phyloP scores from a whole-genome alignment of 2,329 filamentous ascomycete genomes.

The Emergomyces orientalis region DNA sequence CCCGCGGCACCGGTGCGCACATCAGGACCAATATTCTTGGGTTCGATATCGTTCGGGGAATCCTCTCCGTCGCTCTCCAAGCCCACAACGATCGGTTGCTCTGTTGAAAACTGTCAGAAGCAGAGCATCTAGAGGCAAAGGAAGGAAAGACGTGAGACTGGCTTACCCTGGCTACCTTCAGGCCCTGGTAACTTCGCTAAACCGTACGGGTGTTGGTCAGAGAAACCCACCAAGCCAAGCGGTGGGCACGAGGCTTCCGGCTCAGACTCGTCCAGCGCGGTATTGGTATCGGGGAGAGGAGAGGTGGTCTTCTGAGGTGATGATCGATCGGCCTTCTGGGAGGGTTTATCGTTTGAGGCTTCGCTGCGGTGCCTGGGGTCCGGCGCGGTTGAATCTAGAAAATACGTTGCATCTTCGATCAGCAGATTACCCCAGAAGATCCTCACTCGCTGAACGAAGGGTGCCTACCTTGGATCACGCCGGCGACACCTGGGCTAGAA shows the following conservation, averaged over 20 bases:
- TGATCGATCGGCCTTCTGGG: constrained; percentile 2
- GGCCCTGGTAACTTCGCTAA: constrained; percentile 1
- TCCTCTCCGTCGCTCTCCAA: constrained; percentile 2
- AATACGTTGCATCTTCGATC: constrained; percentile 4
- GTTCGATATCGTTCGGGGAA: neutral
- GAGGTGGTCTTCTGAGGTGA: constrained; percentile 4
- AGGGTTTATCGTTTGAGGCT: constrained; percentile 3
- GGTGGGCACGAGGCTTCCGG: neutral
- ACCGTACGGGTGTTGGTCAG: neutral
- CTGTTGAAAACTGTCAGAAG: constrained; percentile 2
- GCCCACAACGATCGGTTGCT: constrained; percentile 3
- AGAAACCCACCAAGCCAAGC: neutral
- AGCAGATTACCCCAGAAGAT: neutral
- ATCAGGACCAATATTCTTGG: neutral
- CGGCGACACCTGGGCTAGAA: neutral
- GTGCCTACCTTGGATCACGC: neutral
- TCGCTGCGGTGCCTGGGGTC: neutral
- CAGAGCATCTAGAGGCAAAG: constrained; percentile 1
- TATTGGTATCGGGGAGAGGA: neutral
- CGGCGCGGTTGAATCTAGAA: constrained; percentile 1
- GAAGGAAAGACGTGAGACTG: neutral
- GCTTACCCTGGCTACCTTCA: neutral
- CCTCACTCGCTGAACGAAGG: constrained; percentile 3
- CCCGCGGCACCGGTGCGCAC: neutral
- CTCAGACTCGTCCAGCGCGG: neutral